Evolutionary conservation across 352 stramenopile genomes (phyloP), one percentile per base, ranked within the genome.

Genomic region (Globisporangium mamillatum): DNA sequence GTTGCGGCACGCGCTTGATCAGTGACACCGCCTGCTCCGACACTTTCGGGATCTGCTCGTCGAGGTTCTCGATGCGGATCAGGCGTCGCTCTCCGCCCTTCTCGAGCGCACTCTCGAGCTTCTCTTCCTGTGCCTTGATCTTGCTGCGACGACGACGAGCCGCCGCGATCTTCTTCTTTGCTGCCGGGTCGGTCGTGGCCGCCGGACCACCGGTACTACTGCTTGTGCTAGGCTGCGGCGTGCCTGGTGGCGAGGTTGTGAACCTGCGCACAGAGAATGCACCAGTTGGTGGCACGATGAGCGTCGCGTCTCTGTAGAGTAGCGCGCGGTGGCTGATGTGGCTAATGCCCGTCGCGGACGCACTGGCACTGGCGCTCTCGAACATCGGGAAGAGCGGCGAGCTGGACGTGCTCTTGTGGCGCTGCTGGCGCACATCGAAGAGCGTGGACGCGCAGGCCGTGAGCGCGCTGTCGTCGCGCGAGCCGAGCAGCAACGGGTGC

Each of bases 121-220:
- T 91, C 66, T 92, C 77, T 69, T 95, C 85, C 71, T 78, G 83
- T 1, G 88, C 83, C 67, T 88, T 87, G 76, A 92, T 91, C 77
- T 92, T 93, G 66, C 81, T 91, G 56, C 86, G 83, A 22, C 83
- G 81, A 14, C 86, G 83, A 55, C 86, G 71, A 1, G 83, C 83
- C 1, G 86, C 86, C 25, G 83, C 83, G 67, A 93, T 83, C 66
- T 90, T 90, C 80, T 93, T 93, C 75, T 93, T 93, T 7, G 80
- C 73, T 4, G 80, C 82, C 20, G 82, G n/a, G 72, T 73, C 60
- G 4, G 77, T 60, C 14, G 77, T 60, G 41, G 64, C 48, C 4
- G 52, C 38, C 1, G 29, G 4, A 27, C 44, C 25, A 52, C 34
- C 9, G n/a, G 20, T 41, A 16, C n/a, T 10, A 60, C 36, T 18